phyloP scores from a whole-genome alignment of 1,139 yeast genomes.

The Candida sp. region DNA sequence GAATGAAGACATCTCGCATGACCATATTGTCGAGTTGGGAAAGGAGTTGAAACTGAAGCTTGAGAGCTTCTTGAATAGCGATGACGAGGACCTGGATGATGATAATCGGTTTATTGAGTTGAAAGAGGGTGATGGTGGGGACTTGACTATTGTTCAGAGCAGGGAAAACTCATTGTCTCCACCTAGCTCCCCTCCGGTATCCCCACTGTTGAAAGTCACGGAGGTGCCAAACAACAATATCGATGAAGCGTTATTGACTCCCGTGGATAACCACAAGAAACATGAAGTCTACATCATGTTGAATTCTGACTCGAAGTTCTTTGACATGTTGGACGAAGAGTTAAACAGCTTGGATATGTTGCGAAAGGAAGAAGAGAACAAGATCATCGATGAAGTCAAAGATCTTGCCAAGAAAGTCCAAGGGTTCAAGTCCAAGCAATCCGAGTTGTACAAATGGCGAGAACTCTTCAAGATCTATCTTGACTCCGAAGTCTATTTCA shows the following conservation, averaged over 20 bases:
- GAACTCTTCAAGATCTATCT: slow-evolving; percentile 66
- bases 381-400: slow-evolving; percentile 48
- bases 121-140: slow-evolving; percentile 18
- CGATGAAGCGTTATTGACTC: slow-evolving; percentile 8
- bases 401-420: slow-evolving; percentile 34
- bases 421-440: slow-evolving; percentile 28
- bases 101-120: slow-evolving; percentile 19
- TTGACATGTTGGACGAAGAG: slow-evolving; percentile 61
- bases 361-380: slow-evolving; percentile 46
- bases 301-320: slow-evolving; percentile 55
- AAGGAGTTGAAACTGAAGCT: slow-evolving; percentile 34
- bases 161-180: slow-evolving; percentile 17
- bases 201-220: slow-evolving; percentile 3
- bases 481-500: slow-evolving; percentile 69
- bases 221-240: slow-evolving; percentile 4
- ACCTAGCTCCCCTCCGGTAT: slow-evolving; percentile 9
- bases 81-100: slow-evolving; percentile 13
- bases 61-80: slow-evolving; percentile 28
- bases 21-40: slow-evolving; percentile 39
- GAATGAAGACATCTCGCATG: slow-evolving; percentile 34
- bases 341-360: slow-evolving; percentile 53
- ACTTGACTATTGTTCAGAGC: slow-evolving; percentile 14
- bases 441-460: slow-evolving; percentile 75
- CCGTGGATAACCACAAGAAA: slow-evolving; percentile 11
- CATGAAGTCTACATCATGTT: slow-evolving; percentile 40